phyloP scores from a whole-genome alignment of 1,139 yeast genomes.

The Protomyces inundatus region DNA sequence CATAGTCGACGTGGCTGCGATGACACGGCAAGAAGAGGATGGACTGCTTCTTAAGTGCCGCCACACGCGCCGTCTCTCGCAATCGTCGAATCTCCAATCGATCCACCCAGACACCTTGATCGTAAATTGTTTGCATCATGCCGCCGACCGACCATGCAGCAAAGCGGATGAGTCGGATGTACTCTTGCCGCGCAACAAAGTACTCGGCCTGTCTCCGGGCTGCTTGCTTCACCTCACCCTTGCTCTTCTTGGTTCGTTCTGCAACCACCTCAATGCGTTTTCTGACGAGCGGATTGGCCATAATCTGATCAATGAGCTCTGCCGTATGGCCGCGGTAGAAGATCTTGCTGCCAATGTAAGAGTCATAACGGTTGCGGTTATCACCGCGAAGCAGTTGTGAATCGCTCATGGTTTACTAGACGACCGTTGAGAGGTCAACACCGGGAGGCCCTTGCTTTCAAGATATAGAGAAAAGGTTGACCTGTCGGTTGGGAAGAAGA shows the following conservation, averaged over 20 bases:
- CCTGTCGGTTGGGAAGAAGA: no score
- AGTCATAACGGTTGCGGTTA: constrained; percentile 34
- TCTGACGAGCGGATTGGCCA: constrained; percentile 37
- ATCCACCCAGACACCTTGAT: constrained; percentile 45
- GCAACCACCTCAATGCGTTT: constrained; percentile 38
- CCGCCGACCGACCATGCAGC: constrained; percentile 43
- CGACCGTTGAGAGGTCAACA: no score
- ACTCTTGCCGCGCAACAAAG: constrained; percentile 41
- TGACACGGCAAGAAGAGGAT: constrained; percentile 49
- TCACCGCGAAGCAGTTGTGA: background rate
- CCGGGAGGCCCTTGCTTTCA: no score
- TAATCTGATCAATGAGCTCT: constrained; percentile 36
- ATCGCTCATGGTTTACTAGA: background rate
- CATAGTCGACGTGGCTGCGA: constrained; percentile 62
- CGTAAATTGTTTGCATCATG: constrained; percentile 42
- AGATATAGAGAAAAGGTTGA: no score
- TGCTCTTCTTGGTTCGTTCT: constrained; percentile 35
- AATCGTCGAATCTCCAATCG: constrained; percentile 39
- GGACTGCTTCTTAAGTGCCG: constrained; percentile 40
- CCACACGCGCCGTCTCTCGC: constrained; percentile 39
- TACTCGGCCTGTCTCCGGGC: constrained; percentile 38
- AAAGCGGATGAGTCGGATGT: constrained; percentile 37
- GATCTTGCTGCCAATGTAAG: constrained; percentile 41
- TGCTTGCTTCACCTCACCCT: constrained; percentile 33
- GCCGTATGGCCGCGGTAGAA: constrained; percentile 40